A percentile compares a stretch with the other conserved stretches of the same genome.
Conservation (phyloP, 73 alveolate species). For the Tetrahymena elliotti region DNA sequence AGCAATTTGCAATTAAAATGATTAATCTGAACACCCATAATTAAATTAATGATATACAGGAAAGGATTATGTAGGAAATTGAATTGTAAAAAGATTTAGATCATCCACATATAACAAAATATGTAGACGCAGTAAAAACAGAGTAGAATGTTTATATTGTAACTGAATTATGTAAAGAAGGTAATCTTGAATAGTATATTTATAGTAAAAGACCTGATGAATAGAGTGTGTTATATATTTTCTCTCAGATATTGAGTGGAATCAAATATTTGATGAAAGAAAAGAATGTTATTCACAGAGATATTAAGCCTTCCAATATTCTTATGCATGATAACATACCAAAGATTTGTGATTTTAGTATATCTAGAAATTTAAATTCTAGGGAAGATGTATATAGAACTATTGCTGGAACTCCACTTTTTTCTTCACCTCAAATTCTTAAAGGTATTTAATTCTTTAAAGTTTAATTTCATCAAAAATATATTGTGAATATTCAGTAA, state of each 20-base stretch:
- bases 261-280: conserved; percentile 11
- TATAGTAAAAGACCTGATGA: conserved; percentile 1
- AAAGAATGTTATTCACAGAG: conserved; percentile 22
- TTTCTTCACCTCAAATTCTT: conserved; percentile 44
- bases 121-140: conserved; percentile 13
- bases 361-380: conserved; percentile 13
- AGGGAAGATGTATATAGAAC: not conserved
- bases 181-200: conserved; percentile 33
- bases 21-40: not conserved
- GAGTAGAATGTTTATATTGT: conserved; percentile 21
- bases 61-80: conserved; percentile 20
- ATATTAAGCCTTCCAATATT: conserved; percentile 36
- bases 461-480: conserved; percentile 8
- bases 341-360: conserved; percentile 29
- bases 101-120: conserved; percentile 27
- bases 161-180: conserved; percentile 23
- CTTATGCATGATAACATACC: conserved; percentile 21
- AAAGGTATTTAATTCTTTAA: conserved; percentile 1
- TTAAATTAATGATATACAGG: not conserved
- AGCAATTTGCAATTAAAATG: conserved; percentile 3
- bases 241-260: conserved; percentile 3
- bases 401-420: conserved; percentile 42
- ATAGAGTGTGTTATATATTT: conserved; percentile 1
- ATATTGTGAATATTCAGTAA: too few relatives aligned
- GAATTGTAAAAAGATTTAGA: conserved; percentile 5